Evolutionary conservation across 306 rosid species (phyloP), one percentile per base, ranked within the genome.

Genomic region (Prunus mira): DNA sequence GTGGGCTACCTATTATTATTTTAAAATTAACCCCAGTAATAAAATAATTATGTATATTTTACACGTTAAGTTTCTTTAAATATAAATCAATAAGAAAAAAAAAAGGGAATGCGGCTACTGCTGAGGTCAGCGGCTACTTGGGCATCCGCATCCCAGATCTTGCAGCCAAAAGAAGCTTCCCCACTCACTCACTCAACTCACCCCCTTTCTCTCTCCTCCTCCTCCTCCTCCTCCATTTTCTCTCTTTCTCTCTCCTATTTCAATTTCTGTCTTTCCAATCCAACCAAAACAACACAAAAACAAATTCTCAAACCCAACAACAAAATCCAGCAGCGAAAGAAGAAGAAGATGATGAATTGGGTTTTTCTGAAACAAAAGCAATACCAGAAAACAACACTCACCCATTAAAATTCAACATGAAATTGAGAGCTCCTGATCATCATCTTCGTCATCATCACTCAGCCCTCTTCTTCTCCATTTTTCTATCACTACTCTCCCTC

Each of bases 81-180:
- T 41, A 50, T 14, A 70, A 78, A 72, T 72, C 38, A 41, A 72
- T 24, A 19, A 75, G 13, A 20, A 1, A n/a, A 73, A 24, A 43
- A 73, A 30, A 78, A 43, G 18, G 74, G 81, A 86, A 68, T 80
- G 77, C 77, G 80, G 73, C 84, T 17, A 25, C 25, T 83, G 84
- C 79, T 86, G 89, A 83, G 87, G 84, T 85, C 84, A 85, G 87
- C 86, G 81, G 87, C 85, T 62, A 80, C 73, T 78, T 81, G 69
- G 63, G 92, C 68, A 58, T 65, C 68, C 58, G 73, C 65, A 61
- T 68, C 86, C 85, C 80, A 87, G 97, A 90, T 90, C 96, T 87
- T 80, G 67, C 86, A 75, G 79, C 79, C 57, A 49, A 87, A 83
- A 87, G 86, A 88, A 89, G 84, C 82, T 88, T 88, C 93, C 78